Evolutionary conservation across 495 filamentous ascomycete species (phyloP), one percentile per base, ranked within the genome.

Genomic region (Trichoderma gamsii): DNA sequence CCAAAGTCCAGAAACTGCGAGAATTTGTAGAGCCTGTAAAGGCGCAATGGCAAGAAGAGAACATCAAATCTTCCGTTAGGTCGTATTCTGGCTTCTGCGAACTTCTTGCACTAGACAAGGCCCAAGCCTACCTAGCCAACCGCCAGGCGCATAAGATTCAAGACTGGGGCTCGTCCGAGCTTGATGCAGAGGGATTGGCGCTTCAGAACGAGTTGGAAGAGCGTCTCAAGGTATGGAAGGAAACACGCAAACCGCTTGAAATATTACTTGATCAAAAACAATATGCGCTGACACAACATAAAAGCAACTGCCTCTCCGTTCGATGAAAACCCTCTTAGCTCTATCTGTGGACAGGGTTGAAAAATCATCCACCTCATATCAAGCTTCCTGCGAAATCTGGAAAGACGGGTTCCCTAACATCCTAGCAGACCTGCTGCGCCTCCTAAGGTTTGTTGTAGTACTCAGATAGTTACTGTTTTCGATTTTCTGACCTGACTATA

Each of bases 321-420:
- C 89, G 15, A 97, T 94, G 7, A 97, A 97, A 71, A 89, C 90
- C 0, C 90, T 98, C 78, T 78, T 99, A 29, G 90, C 89, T 2
- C 92, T 91, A 35, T 95, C 93, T 0, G 93, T 92, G 1, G 95
- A 99, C 66, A 94, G 93, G 74, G 76, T 97, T 16, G 88, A 91
- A 59, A 90, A 86, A 68, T 82, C 80, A 4, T 86, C 89, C 11
- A 75, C 85, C 35, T 80, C 89, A 2, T 93, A 90, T 69, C 83
- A 86, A 43, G 85, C 89, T 13, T 88, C 92, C 1, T 89, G 88
- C 72, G 80, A 79, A 29, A 80, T 98, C 41, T 99, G 95, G 95
- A 85, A 89, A 68, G 89, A 93, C 44, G 81, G 87, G 0, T 89
- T 97, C 64, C 91, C 92, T 4, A 76, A 86, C 44, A 93, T 99